Conservation (phyloP, 805 yeast genomes). For the Pichia manshurica region DNA sequence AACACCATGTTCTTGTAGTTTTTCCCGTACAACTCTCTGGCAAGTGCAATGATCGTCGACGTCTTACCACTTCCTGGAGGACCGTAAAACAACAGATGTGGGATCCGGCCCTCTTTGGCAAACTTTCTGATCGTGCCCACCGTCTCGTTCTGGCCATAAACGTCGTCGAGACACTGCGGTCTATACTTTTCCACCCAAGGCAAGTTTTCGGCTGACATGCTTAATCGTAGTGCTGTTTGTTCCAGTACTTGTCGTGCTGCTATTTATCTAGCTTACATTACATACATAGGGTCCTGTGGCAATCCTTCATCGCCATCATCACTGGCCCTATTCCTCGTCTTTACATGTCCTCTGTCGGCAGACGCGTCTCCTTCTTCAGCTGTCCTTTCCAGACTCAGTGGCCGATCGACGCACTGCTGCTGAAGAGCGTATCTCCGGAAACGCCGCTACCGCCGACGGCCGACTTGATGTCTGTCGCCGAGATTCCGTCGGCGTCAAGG, state of each 20-base stretch:
- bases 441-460: conserved; percentile 18
- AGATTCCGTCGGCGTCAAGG: neutral
- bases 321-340: too few species aligned
- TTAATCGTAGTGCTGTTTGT: too few species aligned
- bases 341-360: too few species aligned
- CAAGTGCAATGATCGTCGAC: conserved; percentile 81
- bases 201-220: conserved; percentile 38
- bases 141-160: conserved; percentile 85
- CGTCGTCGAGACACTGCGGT: conserved; percentile 77
- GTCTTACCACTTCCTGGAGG: conserved; percentile 95
- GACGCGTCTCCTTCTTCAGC: too few species aligned
- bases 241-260: neutral
- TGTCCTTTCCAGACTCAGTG: neutral
- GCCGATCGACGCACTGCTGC: conserved; percentile 1
- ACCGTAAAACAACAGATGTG: conserved; percentile 90
- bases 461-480: neutral
- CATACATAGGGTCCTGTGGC: too few species aligned
- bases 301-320: too few species aligned
- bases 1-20: conserved; percentile 82
- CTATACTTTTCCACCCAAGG: conserved; percentile 96
- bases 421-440: conserved; percentile 21
- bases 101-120: conserved; percentile 75
- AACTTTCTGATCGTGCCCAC: conserved; percentile 81
- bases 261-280: too few species aligned
- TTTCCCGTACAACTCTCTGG: conserved; percentile 78